Evolutionary conservation across 305 asterid species (phyloP), one percentile per base, ranked within the genome.

Genomic region (Fraxinus sp.): DNA sequence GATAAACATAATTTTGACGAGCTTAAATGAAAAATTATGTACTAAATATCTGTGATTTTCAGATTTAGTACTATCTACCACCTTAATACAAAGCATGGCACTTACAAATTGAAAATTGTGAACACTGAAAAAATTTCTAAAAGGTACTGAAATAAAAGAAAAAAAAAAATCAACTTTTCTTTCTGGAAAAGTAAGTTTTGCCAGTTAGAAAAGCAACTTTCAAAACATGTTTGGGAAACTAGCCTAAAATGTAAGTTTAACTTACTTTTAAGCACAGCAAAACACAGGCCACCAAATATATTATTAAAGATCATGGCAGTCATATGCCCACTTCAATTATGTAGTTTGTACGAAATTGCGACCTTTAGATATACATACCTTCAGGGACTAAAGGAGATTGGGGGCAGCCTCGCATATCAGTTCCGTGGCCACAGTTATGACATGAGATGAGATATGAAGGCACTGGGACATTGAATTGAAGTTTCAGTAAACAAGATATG

Each of bases 401-500:
- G 70, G 99, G 98, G 80, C 99, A 95, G 37, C 99, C 99, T 1
- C 97, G 97, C 91, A 95, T 76, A 88, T 95, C 98, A 30, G 95
- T 88, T 85, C 98, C 98, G 66, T 95, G 99, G 85, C 98, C 98
- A 88, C 99, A 95, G 86, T 95, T 95, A 80, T 93, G 93, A 80
- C 98, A 95, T 75, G 89, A 86, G 76, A 94, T 86, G 85, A 89
- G 87, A 92, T 85, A 94, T 76, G 99, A 87, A 44, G 99, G 99
- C 98, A 94, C 99, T 95, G 94, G 52, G 83, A 85, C 77, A 79
- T 78, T 22, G n/a, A 52, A 74, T 80, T 41, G 33, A 26, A 28
- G 64, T 62, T 52, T 74, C 84, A 86, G 85, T 75, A 57, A 84
- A 79, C 79, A 79, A 68, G 75, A 82, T 32, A 26, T 7, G 55